A percentile compares a stretch with the other conserved stretches of the same genome.
phyloP scores from a whole-genome alignment of 108 stramenopile species.

The Schizochytrium sp. region DNA sequence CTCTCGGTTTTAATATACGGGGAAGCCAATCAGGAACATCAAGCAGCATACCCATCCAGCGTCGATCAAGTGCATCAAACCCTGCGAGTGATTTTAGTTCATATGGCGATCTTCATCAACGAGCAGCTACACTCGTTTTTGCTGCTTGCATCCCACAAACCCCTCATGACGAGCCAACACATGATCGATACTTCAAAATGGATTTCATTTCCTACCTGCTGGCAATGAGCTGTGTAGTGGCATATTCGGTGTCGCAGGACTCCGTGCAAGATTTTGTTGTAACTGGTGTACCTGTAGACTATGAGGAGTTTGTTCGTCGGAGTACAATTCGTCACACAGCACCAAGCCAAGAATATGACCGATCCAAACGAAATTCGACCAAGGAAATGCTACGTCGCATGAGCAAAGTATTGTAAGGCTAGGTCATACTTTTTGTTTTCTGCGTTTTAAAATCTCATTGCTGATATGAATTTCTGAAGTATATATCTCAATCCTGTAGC shows the following conservation, averaged over 20 bases:
- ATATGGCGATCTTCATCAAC: neutral
- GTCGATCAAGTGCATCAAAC: no score
- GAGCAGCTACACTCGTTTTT: neutral
- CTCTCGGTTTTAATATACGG: neutral
- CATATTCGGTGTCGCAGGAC: neutral
- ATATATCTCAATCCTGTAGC: no score
- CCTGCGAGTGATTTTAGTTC: no score
- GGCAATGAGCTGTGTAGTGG: slow-evolving; percentile 19
- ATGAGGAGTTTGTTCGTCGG: neutral
- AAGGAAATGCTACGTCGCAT: neutral
- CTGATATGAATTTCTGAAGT: no score
- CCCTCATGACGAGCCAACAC: neutral
- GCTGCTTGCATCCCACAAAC: neutral
- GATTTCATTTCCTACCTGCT: slow-evolving; percentile 7
- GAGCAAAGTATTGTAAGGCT: neutral
- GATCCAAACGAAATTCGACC: neutral
- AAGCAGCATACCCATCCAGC: neutral
- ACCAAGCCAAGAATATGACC: neutral
- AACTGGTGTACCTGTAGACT: neutral
- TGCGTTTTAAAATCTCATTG: no score
- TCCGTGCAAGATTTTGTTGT: neutral
- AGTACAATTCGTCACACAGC: neutral
- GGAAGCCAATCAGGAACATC: neutral
- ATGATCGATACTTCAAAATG: slow-evolving; percentile 30
- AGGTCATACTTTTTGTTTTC: neutral